phyloP scores from a whole-genome alignment of 495 filamentous ascomycete genomes.

The Penicillium pancosmium region DNA sequence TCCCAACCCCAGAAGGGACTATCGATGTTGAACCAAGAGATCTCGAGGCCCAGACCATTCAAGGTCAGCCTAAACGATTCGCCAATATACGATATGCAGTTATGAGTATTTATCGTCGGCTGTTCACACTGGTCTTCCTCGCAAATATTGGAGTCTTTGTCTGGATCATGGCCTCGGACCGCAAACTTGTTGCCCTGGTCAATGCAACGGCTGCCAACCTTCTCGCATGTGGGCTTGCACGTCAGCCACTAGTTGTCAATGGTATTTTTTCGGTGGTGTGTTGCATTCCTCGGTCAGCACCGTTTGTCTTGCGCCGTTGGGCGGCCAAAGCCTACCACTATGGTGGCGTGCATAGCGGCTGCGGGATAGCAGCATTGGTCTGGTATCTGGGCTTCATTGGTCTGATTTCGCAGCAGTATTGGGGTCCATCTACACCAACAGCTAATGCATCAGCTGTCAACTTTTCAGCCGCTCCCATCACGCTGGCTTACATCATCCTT shows the following conservation, averaged over 20 bases:
- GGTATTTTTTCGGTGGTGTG: conserved; percentile 63
- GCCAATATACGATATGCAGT: conserved; percentile 40
- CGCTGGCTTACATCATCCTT: conserved; percentile 44
- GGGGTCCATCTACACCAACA: conserved; percentile 21
- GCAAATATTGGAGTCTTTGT: conserved; percentile 56
- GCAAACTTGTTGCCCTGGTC: conserved; percentile 39
- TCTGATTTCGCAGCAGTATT: conserved; percentile 52
- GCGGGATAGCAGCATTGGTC: conserved; percentile 64
- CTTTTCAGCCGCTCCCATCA: conserved; percentile 36
- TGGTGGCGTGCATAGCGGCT: conserved; percentile 76
- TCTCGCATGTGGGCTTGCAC: conserved; percentile 60
- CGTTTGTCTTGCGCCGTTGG: conserved; percentile 63
- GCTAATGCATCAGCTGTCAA: conserved; percentile 13
- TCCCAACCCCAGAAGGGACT: not conserved
- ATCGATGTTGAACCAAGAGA: conserved; percentile 23
- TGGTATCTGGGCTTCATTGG: conserved; percentile 69
- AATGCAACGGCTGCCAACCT: conserved; percentile 58
- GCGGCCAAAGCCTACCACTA: conserved; percentile 76
- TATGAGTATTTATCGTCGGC: conserved; percentile 52
- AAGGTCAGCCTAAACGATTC: conserved; percentile 33
- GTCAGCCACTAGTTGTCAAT: conserved; percentile 78
- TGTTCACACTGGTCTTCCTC: conserved; percentile 55
- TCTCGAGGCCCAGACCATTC: conserved; percentile 41
- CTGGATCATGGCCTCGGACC: conserved; percentile 38
- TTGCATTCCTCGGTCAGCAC: conserved; percentile 60